These are phyloP conservation scores for Euphorbia peplus DNA, from an alignment of 345 rosid species.

Conservation along the genomic window DNA sequence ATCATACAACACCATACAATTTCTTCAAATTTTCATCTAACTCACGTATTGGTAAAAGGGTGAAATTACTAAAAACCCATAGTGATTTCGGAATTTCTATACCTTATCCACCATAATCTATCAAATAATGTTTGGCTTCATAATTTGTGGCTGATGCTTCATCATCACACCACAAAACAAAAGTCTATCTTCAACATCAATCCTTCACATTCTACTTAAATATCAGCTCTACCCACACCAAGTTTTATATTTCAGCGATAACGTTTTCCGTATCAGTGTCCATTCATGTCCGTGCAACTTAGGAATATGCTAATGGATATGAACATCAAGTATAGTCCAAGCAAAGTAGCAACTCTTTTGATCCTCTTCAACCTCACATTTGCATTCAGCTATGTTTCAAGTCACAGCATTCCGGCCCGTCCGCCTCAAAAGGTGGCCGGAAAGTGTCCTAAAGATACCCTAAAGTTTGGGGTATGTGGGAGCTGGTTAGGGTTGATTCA, in stretches of 20 bases:
- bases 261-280: no score
- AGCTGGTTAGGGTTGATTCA: constrained; percentile 72
- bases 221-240: no score
- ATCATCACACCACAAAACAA: no score
- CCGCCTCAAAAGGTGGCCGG: constrained; percentile 7
- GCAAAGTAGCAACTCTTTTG: constrained; percentile 17
- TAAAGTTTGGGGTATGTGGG: constrained; percentile 72
- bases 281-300: no score
- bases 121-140: background rate
- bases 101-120: background rate
- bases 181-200: background rate
- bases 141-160: no score
- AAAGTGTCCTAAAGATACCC: constrained; percentile 58
- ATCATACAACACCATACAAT: no score
- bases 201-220: no score
- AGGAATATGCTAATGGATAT: constrained; percentile 13
- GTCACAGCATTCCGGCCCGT: constrained; percentile 15
- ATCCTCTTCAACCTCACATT: constrained; percentile 33
- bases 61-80: no score
- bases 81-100: no score
- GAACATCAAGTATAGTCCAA: background rate
- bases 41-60: no score
- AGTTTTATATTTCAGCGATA: no score
- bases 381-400: constrained; percentile 37
- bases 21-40: no score